phyloP scores from a whole-genome alignment of 2,329 filamentous ascomycete genomes.

The Torrubiella hemipterigena region DNA sequence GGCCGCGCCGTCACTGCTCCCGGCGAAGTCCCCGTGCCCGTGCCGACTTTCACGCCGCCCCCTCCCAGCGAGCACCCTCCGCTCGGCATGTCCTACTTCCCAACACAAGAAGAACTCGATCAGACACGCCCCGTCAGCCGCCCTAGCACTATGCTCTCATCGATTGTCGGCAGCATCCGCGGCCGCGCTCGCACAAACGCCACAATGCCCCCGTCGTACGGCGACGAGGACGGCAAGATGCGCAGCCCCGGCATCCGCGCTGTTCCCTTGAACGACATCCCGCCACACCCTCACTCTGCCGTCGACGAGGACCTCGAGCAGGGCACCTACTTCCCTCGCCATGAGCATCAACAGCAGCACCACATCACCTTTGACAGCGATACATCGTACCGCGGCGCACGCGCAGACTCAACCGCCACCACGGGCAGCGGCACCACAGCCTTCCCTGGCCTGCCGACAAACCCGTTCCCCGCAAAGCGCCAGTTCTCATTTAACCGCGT shows the following conservation, averaged over 20 bases:
- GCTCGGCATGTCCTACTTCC: constrained; percentile 78
- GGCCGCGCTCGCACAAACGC: constrained; percentile 20
- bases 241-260: constrained; percentile 45
- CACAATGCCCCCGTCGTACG: constrained; percentile 17
- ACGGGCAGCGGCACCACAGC: constrained; percentile 26
- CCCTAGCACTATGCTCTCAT: constrained; percentile 37
- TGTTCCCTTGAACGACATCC: constrained; percentile 50
- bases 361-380: constrained; percentile 36
- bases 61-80: constrained; percentile 50
- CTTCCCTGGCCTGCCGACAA: constrained; percentile 50
- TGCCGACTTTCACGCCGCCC: constrained; percentile 20
- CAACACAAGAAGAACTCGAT: constrained; percentile 45
- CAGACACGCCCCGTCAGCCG: constrained; percentile 39
- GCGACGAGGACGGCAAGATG: constrained; percentile 25
- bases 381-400: constrained; percentile 37
- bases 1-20: constrained; percentile 6
- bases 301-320: constrained; percentile 31
- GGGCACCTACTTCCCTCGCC: constrained; percentile 25
- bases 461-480: constrained; percentile 50
- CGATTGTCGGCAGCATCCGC: constrained; percentile 42
- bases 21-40: constrained; percentile 12
- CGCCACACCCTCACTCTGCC: constrained; percentile 33
- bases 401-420: too few relatives aligned
- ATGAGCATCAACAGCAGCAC: too few relatives aligned
- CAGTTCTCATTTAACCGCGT: constrained; percentile 92